Base-by-base conservation (phyloP, 345 rosid species). In the Salix koriyanagi region DNA sequence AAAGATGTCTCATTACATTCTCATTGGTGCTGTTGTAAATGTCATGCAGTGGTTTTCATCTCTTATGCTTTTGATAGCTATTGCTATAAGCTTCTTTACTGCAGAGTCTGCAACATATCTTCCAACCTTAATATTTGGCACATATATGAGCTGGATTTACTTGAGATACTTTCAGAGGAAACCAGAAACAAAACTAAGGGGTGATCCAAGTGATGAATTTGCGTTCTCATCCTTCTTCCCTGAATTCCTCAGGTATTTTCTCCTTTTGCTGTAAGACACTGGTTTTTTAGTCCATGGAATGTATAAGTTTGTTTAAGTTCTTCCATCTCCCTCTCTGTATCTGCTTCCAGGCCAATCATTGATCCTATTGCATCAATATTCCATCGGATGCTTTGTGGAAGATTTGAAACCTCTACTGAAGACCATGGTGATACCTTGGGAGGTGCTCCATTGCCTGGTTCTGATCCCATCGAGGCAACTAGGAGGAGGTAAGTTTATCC, bases 161-260 rank as follows among this genome's bases (percentile, higher is more conserved):
- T 91, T 94, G 73, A 91, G 99, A 81, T 94, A 92, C 83, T 77
- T 88, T 32, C 99, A 94, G 82, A 89, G 82, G 85, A 94, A 88
- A 80, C 92, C 95, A 72, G 94, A 94, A 85, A 88, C 94, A 36
- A 96, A 91, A 84, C 88, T 88, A 67, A 90, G 89, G 86, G 99
- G 99, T 46, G 98, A 96, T 79, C 95, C 97, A 42, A 94, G 91
- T 81, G 97, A 92, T 74, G 99, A 96, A 80, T 96, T 96, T 85
- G 83, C 97, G 70, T 92, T 96, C 87, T 94, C 93, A 28, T 81
- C 97, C 25, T 96, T 96, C 88, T 96, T 94, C 86, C 98, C 97
- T 67, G 99, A 96, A 72, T 75, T 88, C 70, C 72, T 96, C 64
- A 89, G 97, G 99, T 94, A 85, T 34, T 67, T 39, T n/a, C 21